phyloP scores from a whole-genome alignment of 805 yeast genomes.

The Ogataea thermomethanolica region DNA sequence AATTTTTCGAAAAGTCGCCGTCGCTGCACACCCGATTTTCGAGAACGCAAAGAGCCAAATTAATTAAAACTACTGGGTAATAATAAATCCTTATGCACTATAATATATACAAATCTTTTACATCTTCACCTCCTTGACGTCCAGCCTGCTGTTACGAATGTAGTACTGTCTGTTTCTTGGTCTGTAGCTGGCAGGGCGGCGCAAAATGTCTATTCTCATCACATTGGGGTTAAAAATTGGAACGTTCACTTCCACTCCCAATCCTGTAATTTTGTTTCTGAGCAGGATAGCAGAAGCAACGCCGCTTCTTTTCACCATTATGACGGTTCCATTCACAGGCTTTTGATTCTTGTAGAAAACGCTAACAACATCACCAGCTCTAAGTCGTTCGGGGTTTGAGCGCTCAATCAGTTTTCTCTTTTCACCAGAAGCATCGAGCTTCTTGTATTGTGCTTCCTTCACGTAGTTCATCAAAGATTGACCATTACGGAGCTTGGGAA shows the following conservation, averaged over 20 bases:
- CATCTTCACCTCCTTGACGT: conserved; percentile 64
- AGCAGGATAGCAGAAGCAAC: conserved; percentile 72
- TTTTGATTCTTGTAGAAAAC: conserved; percentile 67
- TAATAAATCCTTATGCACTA: neutral
- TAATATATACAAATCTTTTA: conserved; percentile 6
- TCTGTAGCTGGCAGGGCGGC: conserved; percentile 70
- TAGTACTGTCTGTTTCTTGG: conserved; percentile 85
- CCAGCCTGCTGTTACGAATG: conserved; percentile 74
- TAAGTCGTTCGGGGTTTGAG: conserved; percentile 45
- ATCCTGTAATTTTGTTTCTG: conserved; percentile 75
- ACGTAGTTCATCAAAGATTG: conserved; percentile 42
- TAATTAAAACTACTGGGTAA: no score
- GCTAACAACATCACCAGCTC: conserved; percentile 80
- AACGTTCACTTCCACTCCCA: conserved; percentile 83
- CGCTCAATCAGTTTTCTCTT: conserved; percentile 55
- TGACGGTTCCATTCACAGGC: conserved; percentile 71
- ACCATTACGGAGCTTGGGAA: conserved; percentile 48
- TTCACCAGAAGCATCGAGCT: conserved; percentile 69
- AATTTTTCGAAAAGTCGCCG: conserved; percentile 5
- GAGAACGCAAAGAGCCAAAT: neutral
- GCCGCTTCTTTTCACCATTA: conserved; percentile 70
- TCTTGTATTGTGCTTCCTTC: conserved; percentile 48
- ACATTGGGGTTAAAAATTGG: conserved; percentile 80
- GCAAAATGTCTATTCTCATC: conserved; percentile 69
- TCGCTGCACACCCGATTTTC: conserved; percentile 1